Evolutionary conservation across 1,284 basidiomycete genomes (phyloP).

Genomic region (Cutaneotrichosporon daszewskae): DNA sequence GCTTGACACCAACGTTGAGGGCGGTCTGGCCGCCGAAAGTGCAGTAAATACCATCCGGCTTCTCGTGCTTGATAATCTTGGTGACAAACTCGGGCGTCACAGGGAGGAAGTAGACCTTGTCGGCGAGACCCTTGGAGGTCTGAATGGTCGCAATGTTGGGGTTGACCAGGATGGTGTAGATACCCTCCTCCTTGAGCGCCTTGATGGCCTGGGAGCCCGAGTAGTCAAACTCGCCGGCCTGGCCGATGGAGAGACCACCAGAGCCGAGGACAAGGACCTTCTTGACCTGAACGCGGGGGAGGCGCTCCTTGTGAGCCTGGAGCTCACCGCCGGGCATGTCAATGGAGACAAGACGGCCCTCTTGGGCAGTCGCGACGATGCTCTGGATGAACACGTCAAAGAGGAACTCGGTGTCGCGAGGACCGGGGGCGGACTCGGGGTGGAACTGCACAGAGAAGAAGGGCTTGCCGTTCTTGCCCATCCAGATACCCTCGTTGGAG

Average conservation of each 20-base stretch:
- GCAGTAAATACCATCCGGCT: slow-evolving; percentile 97
- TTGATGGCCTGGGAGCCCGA: slow-evolving; percentile 99
- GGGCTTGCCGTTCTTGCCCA: slow-evolving; percentile 65
- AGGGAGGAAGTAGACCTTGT: slow-evolving; percentile 98
- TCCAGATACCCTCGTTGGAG: slow-evolving; percentile 97
- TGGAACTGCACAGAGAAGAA: slow-evolving; percentile 99
- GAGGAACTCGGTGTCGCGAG: slow-evolving; percentile 96
- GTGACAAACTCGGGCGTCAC: slow-evolving; percentile 96
- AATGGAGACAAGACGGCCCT: slow-evolving; percentile 67
- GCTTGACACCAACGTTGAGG: slow-evolving; percentile 90
- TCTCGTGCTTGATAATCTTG: slow-evolving; percentile 97
- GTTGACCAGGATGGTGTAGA: slow-evolving; percentile 97
- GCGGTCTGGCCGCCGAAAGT: slow-evolving; percentile 99
- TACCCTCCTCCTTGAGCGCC: slow-evolving; percentile 96
- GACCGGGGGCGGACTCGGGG: slow-evolving; percentile 97
- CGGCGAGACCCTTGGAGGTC: slow-evolving; percentile 92
- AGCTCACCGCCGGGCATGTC: slow-evolving; percentile 80
- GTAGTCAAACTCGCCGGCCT: slow-evolving; percentile 99
- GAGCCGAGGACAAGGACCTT: slow-evolving; percentile 97
- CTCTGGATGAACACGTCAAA: slow-evolving; percentile 96
- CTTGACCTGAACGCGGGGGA: slow-evolving; percentile 70
- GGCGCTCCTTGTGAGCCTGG: slow-evolving; percentile 64
- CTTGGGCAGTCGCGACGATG: slow-evolving; percentile 67
- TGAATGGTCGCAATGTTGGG: slow-evolving; percentile 99
- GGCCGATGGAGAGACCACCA: slow-evolving; percentile 96